Evolutionary conservation across 1,139 yeast genomes (phyloP).

Genomic region (Wickerhamomyces sp.): DNA sequence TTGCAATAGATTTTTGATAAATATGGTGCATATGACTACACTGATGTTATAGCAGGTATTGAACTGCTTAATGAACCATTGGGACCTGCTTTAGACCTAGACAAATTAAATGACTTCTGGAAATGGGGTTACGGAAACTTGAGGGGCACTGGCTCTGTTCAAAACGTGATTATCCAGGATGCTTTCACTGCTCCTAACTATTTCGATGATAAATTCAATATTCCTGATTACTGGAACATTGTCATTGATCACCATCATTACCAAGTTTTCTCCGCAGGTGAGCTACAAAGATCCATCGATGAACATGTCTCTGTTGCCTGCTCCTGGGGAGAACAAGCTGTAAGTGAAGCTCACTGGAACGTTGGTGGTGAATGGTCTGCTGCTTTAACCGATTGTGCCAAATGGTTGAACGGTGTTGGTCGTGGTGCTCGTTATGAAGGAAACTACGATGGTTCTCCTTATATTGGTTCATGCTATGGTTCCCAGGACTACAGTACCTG

Average conservation of each 20-base stretch:
- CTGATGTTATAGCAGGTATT: slow-evolving; percentile 77
- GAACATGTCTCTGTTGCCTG: slow-evolving; percentile 65
- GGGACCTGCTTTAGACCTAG: slow-evolving; percentile 61
- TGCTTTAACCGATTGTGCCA: slow-evolving; percentile 89
- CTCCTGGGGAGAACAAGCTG: slow-evolving; percentile 48
- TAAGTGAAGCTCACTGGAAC: slow-evolving; percentile 63
- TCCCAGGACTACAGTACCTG: slow-evolving; percentile 54
- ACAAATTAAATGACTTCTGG: slow-evolving; percentile 54
- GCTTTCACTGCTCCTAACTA: slow-evolving; percentile 59
- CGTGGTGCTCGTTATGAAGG: slow-evolving; percentile 86
- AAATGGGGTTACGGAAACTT: slow-evolving; percentile 31
- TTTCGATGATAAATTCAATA: slow-evolving; percentile 54
- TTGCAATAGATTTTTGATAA: slow-evolving; percentile 45
- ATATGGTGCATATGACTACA: slow-evolving; percentile 61
- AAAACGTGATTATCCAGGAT: slow-evolving; percentile 35
- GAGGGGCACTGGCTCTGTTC: slow-evolving; percentile 27
- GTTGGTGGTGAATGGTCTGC: slow-evolving; percentile 93
- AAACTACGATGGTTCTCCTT: slow-evolving; percentile 40
- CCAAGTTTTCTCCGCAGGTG: slow-evolving; percentile 72
- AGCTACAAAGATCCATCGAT: slow-evolving; percentile 51
- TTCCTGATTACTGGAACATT: slow-evolving; percentile 52
- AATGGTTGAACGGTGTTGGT: slow-evolving; percentile 90
- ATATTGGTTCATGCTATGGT: slow-evolving; percentile 61
- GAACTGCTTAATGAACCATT: slow-evolving; percentile 89
- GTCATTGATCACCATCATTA: slow-evolving; percentile 89